Conservation (phyloP, 768 basidiomycete genomes). For the Boletus subparvulus region DNA sequence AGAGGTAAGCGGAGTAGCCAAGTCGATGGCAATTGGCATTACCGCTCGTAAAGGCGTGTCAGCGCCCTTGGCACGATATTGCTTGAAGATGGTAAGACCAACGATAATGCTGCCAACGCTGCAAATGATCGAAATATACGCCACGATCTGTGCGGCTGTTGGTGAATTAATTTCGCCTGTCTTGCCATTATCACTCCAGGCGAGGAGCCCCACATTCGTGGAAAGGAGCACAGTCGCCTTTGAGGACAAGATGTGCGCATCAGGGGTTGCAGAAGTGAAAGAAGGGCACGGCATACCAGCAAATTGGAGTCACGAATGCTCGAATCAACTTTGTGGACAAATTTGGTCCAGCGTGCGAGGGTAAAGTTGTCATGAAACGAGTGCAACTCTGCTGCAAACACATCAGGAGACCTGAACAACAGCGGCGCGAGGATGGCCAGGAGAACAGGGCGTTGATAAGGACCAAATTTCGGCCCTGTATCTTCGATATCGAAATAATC, state of each 20-base stretch:
- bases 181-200: constrained; percentile 13
- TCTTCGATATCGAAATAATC: constrained; percentile 34
- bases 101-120: constrained; percentile 30
- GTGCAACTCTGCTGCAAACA: constrained; percentile 30
- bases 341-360: constrained; percentile 27
- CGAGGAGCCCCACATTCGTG: constrained; percentile 27
- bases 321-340: constrained; percentile 31
- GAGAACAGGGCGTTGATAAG: constrained; percentile 23
- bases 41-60: constrained; percentile 33
- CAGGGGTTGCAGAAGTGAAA: neutral
- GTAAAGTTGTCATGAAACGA: constrained; percentile 29
- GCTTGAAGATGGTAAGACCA: constrained; percentile 33
- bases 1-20: neutral
- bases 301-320: constrained; percentile 35
- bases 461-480: constrained; percentile 1
- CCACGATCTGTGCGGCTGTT: constrained; percentile 23
- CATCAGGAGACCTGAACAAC: constrained; percentile 26
- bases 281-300: constrained; percentile 14
- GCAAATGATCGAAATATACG: constrained; percentile 30
- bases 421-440: constrained; percentile 23
- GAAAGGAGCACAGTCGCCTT: constrained; percentile 32
- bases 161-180: constrained; percentile 3
- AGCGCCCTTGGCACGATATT: constrained; percentile 33
- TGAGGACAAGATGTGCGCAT: neutral
- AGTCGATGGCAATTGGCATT: neutral